These are phyloP conservation scores for grape (Vitis vinifera) DNA, from an alignment of 164 flowering plant genomes.

Conservation along the genomic window ASM3070453v1 NC_081815.1:16081001-16081500, in stretches of 20 bases:
- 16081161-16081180: no score
- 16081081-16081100: no score
- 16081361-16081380: no score
- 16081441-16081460: neutral
- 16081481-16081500: constrained; percentile 78
- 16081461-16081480: constrained; percentile 58
- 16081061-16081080: no score
- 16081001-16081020: no score
- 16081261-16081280: constrained; percentile 63
- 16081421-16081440: neutral
- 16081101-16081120: no score
- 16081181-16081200: no score
- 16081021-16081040: no score
- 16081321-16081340: constrained; percentile 2
- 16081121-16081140: no score
- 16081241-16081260: constrained; percentile 57
- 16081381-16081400: neutral
- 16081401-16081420: neutral
- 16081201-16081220: no score
- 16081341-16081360: neutral
- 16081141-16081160: no score
- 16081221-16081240: neutral
- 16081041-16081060: no score
- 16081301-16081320: constrained; percentile 93
- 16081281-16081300: constrained; percentile 51